Evolutionary conservation across 2,329 filamentous ascomycete genomes (phyloP).

Genomic region (Microdochium bolleyi): DNA sequence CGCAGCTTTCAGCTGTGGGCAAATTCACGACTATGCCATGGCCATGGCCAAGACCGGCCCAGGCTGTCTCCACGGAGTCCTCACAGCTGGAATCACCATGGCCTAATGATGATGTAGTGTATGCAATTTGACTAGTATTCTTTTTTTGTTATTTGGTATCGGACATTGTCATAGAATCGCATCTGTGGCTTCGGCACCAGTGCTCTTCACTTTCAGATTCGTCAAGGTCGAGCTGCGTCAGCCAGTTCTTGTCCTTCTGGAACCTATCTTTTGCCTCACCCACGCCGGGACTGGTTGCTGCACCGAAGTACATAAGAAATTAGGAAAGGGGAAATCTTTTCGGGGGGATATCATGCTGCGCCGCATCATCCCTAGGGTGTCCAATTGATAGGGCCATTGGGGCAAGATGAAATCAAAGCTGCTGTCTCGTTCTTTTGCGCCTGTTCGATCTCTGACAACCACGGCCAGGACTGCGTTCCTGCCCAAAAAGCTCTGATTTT

Average conservation of each 20-base stretch:
- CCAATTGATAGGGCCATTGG: no score
- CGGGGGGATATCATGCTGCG: background rate
- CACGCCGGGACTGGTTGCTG: background rate
- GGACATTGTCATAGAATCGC: background rate
- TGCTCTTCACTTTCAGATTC: background rate
- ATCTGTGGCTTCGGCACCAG: background rate
- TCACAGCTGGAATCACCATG: no score
- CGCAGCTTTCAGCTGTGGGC: no score
- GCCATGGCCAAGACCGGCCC: no score
- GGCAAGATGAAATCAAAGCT: no score
- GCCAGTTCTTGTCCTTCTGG: background rate
- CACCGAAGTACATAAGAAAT: background rate
- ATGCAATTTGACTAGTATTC: background rate
- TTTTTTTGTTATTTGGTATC: background rate
- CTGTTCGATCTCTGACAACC: no score
- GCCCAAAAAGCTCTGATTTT: background rate
- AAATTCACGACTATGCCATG: no score
- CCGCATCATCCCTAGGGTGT: no score
- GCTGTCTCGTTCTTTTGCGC: no score
- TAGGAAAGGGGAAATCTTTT: background rate
- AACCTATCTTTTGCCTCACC: background rate
- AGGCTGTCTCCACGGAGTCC: no score
- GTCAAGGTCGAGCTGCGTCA: background rate
- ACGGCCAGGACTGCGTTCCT: no score
- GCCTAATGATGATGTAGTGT: background rate